These are phyloP conservation scores for Trypanosoma platydactyli DNA, from an alignment of 208 protist genomes.

Conservation along the genomic window DNA sequence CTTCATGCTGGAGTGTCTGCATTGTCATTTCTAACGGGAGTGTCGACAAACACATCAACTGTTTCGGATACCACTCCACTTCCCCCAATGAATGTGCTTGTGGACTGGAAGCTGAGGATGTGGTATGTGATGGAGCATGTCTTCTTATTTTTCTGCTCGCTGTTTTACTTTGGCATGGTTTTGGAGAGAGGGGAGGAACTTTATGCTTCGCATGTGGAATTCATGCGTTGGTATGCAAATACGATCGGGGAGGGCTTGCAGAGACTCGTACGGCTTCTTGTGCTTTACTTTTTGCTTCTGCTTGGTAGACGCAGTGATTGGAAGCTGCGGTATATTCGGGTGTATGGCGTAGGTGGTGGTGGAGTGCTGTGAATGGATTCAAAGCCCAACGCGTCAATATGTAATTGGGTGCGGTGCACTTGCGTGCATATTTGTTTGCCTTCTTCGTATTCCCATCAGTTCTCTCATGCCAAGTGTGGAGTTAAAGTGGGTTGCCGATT, in stretches of 20 bases:
- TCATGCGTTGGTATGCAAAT: conserved; percentile 61
- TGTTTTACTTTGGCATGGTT: conserved; percentile 55
- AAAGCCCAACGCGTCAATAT: background rate
- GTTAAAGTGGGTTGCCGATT: too few relatives aligned
- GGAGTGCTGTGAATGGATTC: background rate
- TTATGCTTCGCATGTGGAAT: conserved; percentile 45
- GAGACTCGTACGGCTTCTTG: conserved; percentile 14
- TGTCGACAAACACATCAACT: background rate
- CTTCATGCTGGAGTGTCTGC: background rate
- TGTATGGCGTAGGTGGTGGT: conserved; percentile 1
- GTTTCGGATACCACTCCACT: background rate
- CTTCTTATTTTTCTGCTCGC: conserved; percentile 36
- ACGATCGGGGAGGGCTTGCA: conserved; percentile 25
- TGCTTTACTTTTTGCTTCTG: conserved; percentile 7
- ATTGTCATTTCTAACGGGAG: background rate
- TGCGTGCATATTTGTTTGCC: too few relatives aligned
- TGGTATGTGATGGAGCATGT: conserved; percentile 34
- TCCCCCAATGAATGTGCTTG: conserved; percentile 3
- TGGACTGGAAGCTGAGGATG: background rate
- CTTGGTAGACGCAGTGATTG: background rate
- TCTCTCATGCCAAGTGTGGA: too few relatives aligned
- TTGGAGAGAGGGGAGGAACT: conserved; percentile 44
- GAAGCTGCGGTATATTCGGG: conserved; percentile 1
- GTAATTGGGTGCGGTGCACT: background rate
- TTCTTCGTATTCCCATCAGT: too few relatives aligned